phyloP scores from a whole-genome alignment of 768 basidiomycete species.

The Suillus discolor region DNA sequence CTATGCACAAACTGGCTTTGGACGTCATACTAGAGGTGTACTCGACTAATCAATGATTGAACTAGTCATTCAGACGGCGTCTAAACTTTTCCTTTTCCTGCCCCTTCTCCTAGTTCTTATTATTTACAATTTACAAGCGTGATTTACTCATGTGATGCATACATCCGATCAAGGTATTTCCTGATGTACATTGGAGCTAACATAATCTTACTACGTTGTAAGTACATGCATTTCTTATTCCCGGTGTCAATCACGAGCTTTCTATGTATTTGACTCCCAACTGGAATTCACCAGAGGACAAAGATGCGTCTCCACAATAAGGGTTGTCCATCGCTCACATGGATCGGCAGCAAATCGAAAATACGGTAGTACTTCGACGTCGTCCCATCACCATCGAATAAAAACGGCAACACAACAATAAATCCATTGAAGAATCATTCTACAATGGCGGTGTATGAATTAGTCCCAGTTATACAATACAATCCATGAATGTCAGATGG shows the following conservation, averaged over 20 bases:
- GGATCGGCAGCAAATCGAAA: neutral
- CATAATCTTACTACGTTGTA: neutral
- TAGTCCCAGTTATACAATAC: slow-evolving; percentile 13
- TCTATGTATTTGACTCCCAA: neutral
- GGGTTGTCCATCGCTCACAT: neutral
- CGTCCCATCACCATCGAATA: neutral
- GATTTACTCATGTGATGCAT: neutral
- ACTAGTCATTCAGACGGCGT: neutral
- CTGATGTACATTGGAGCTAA: neutral
- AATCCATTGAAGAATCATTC: neutral
- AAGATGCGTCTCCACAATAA: neutral
- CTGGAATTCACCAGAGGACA: neutral
- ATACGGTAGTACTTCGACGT: neutral
- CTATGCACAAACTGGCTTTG: slow-evolving; percentile 1
- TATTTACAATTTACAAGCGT: neutral
- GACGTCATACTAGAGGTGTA: neutral
- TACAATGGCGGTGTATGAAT: slow-evolving; percentile 12
- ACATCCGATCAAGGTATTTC: neutral
- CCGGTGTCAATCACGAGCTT: neutral
- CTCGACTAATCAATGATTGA: neutral
- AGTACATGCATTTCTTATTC: neutral
- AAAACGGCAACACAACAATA: neutral
- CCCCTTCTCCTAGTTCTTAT: neutral
- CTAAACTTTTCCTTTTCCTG: neutral
- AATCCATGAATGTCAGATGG: slow-evolving; percentile 8